phyloP scores from a whole-genome alignment of 73 alveolate species.

The Urostyla sp. region DNA sequence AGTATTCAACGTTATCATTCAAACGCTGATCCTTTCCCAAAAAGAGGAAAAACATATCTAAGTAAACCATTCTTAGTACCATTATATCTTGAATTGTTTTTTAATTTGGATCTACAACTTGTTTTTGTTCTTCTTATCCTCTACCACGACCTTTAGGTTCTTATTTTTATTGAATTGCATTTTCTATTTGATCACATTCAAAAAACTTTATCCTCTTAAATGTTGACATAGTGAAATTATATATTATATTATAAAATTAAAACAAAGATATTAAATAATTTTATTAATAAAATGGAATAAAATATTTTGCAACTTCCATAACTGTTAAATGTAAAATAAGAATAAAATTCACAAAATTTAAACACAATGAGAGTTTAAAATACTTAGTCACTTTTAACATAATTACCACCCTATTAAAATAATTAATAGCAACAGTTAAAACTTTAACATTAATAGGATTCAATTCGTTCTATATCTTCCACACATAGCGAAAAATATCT shows the following conservation, averaged over 20 bases:
- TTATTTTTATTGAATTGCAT: background rate
- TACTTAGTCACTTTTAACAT: too few relatives aligned
- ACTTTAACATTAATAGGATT: too few relatives aligned
- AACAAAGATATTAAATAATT: background rate
- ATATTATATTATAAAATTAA: background rate
- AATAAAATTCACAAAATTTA: too few relatives aligned
- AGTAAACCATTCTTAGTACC: conserved; percentile 51
- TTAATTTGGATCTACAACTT: background rate
- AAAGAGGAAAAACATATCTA: conserved; percentile 68
- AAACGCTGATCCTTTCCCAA: conserved; percentile 34
- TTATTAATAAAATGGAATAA: too few relatives aligned
- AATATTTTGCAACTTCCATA: too few relatives aligned
- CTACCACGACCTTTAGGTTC: conserved; percentile 8
- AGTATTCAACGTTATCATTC: conserved; percentile 15
- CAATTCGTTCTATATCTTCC: too few relatives aligned
- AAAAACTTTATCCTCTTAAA: conserved; percentile 49
- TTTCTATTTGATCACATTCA: conserved; percentile 49
- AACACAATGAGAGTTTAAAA: too few relatives aligned
- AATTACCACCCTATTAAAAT: too few relatives aligned
- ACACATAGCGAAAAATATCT: too few relatives aligned
- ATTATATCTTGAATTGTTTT: conserved; percentile 31
- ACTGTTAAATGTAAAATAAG: too few relatives aligned
- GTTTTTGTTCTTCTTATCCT: conserved; percentile 39
- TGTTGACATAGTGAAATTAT: conserved; percentile 21
- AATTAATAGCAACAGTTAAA: too few relatives aligned